phyloP scores from a whole-genome alignment of 73 alveolate genomes.

The Diophrys sp. region DNA sequence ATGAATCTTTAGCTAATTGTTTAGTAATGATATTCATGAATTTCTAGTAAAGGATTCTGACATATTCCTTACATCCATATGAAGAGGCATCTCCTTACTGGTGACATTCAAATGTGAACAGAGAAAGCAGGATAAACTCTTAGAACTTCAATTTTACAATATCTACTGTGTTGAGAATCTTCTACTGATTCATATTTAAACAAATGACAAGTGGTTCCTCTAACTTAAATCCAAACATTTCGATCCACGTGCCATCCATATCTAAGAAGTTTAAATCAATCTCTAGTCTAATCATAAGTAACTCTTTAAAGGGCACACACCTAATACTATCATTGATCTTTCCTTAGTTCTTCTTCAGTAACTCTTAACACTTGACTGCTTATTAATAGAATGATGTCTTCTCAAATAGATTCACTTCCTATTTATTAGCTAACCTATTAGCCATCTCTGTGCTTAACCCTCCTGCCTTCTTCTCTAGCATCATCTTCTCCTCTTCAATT shows the following conservation, averaged over 20 bases:
- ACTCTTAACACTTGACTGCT: conserved; percentile 20
- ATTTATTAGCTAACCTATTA: conserved; percentile 7
- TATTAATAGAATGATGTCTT: conserved; percentile 25
- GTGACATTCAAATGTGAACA: conserved; percentile 22
- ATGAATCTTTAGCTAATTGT: neutral
- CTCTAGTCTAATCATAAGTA: conserved; percentile 43
- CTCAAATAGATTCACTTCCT: conserved; percentile 16
- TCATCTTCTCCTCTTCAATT: neutral
- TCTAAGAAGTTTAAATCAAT: conserved; percentile 50
- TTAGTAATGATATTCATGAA: conserved; percentile 1
- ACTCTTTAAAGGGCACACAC: conserved; percentile 24
- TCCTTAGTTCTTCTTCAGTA: conserved; percentile 6
- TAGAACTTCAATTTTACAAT: neutral
- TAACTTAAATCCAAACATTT: conserved; percentile 45
- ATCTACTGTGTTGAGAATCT: conserved; percentile 19
- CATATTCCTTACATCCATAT: conserved; percentile 13
- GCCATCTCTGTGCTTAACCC: neutral
- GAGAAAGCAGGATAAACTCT: conserved; percentile 17
- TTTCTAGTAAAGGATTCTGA: neutral
- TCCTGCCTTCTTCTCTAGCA: conserved; percentile 17
- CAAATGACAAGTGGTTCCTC: conserved; percentile 39
- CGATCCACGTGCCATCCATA: conserved; percentile 15
- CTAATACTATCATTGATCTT: conserved; percentile 16
- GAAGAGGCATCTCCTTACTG: conserved; percentile 18
- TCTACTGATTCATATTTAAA: conserved; percentile 27